Evolutionary conservation across 345 rosid species (phyloP).

Genomic region (Diplotaxis tenuifolia): DNA sequence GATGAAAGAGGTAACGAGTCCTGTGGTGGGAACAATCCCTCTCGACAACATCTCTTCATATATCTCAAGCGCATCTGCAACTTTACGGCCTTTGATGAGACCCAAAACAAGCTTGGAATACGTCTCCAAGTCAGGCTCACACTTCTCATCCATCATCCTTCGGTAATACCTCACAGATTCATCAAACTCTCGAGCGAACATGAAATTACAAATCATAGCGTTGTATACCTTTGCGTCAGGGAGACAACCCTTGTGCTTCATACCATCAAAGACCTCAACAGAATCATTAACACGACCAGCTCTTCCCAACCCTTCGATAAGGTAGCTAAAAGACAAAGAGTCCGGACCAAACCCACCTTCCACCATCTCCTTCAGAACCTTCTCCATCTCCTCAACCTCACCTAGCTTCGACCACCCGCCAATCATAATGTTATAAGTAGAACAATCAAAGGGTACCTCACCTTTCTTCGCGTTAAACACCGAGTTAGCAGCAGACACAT

Average conservation of each 20-base stretch:
- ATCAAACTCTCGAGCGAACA: constrained; percentile 51
- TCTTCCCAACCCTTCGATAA: constrained; percentile 80
- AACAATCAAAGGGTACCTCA: constrained; percentile 44
- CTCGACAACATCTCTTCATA: constrained; percentile 72
- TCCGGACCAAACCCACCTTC: constrained; percentile 54
- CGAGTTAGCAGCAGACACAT: constrained; percentile 65
- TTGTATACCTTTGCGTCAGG: constrained; percentile 59
- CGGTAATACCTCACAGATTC: constrained; percentile 54
- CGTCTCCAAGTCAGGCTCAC: constrained; percentile 61
- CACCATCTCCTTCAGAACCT: constrained; percentile 59
- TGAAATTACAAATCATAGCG: constrained; percentile 72
- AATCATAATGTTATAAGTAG: constrained; percentile 58
- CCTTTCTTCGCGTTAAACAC: constrained; percentile 54
- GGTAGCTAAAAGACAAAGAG: constrained; percentile 53
- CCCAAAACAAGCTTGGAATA: constrained; percentile 60
- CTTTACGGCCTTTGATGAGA: constrained; percentile 64
- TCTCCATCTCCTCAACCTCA: constrained; percentile 54
- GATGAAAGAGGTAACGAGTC: constrained; percentile 60
- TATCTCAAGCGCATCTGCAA: constrained; percentile 87
- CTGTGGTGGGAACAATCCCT: constrained; percentile 60
- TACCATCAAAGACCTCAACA: constrained; percentile 50
- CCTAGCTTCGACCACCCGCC: constrained; percentile 84
- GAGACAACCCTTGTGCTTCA: constrained; percentile 49
- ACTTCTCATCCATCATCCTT: constrained; percentile 47
- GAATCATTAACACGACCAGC: constrained; percentile 65